Evolutionary conservation across 2,329 filamentous ascomycete genomes (phyloP).

Genomic region (Zopfia rhizophila): DNA sequence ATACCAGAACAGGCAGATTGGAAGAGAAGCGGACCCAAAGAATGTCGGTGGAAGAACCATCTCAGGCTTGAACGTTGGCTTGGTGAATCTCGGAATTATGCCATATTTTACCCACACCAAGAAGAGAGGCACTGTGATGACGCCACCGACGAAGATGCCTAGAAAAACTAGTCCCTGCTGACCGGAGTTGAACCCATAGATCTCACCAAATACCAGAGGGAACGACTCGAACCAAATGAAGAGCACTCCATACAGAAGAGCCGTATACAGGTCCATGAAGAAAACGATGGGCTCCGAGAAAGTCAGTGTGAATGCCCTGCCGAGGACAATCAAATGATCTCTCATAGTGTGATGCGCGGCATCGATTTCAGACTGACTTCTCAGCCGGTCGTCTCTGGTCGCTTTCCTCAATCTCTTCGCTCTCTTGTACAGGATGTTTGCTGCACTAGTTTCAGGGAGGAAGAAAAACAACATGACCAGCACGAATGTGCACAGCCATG

Average conservation of each 20-base stretch:
- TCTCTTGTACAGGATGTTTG: slow-evolving; percentile 22
- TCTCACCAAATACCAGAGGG: slow-evolving; percentile 50
- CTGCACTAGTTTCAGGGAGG: slow-evolving; percentile 24
- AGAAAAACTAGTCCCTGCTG: slow-evolving; percentile 47
- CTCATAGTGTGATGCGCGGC: slow-evolving; percentile 37
- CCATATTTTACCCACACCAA: slow-evolving; percentile 36
- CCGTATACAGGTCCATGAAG: slow-evolving; percentile 52
- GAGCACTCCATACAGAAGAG: slow-evolving; percentile 51
- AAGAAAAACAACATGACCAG: slow-evolving; percentile 21
- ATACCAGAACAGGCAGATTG: slow-evolving; percentile 52
- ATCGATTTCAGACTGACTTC: slow-evolving; percentile 48
- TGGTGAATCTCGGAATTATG: slow-evolving; percentile 29
- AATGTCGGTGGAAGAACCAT: slow-evolving; percentile 44
- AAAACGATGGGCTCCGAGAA: slow-evolving; percentile 52
- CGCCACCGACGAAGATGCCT: slow-evolving; percentile 45
- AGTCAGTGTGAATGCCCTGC: slow-evolving; percentile 53
- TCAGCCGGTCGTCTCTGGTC: slow-evolving; percentile 34
- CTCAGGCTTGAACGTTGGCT: slow-evolving; percentile 45
- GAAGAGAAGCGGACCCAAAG: slow-evolving; percentile 43
- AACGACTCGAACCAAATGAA: slow-evolving; percentile 57
- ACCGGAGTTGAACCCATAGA: slow-evolving; percentile 49
- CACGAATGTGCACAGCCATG: slow-evolving; percentile 21
- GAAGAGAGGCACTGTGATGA: slow-evolving; percentile 45
- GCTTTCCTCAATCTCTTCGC: slow-evolving; percentile 33
- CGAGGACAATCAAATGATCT: slow-evolving; percentile 48